Base-by-base conservation (phyloP, 371 early-diverging fungal genomes). In the Scutellospora calospora region DNA sequence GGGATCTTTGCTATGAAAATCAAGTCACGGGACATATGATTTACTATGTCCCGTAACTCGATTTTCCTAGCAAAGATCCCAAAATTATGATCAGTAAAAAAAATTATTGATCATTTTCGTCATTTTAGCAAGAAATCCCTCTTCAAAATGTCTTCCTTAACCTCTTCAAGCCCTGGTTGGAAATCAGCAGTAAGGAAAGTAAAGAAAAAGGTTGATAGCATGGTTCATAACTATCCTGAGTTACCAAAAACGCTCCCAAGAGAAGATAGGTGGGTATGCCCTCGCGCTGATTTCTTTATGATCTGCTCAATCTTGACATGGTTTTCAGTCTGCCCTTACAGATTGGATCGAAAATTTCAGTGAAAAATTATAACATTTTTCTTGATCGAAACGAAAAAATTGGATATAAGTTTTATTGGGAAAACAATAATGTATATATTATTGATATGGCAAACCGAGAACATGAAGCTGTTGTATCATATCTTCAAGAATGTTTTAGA, bases 301-400 rank as follows among this genome's bases (percentile, higher is more conserved):
- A 20, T 73, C 73, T 73, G 55, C 18, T 76, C 60, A 35, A 31
- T 76, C 31, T 41, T 76, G 60, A 76, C 76, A 76, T 60, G 57
- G 41, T 76, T 18, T 76, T 25, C 75, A 76, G 76, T 76, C 60
- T 76, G 45, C 76, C 76, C 5, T 76, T 76, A n/a, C 76, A 60
- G 76, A 76, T 76, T 62, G 62, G 76, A 27, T 2, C 16, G n/a
- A 76, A 76, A 2, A 45, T 76, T 76, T 57, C 76, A 62, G 62
- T 76, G 25, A 76, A 76, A 41, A 41, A 60, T 5, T 76, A 60
- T 60, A 60, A 60, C 18, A 41, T 60, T 16, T 73, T 76, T 62
- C 45, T 76, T 62, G 41, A 76, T 16, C 60, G 27, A 6, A 76
- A 60, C 62, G 62, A 76, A 22, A 35, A 60, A n/a, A 41, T 41